These are phyloP conservation scores for Orbilia ellipsospora DNA, from an alignment of 2,329 filamentous ascomycete species.

Conservation along the genomic window DNA sequence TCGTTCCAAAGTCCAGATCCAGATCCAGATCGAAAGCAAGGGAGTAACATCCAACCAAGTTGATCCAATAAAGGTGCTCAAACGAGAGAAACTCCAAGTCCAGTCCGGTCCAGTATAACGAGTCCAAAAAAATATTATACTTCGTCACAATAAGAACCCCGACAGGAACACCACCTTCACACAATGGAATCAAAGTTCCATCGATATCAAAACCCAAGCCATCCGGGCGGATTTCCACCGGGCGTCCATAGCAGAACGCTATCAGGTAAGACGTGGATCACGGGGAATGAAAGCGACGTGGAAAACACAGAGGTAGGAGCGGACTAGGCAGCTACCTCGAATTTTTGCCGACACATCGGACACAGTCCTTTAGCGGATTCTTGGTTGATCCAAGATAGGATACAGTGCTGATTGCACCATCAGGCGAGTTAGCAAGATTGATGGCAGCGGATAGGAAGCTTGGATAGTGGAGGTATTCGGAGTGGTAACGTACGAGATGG, in stretches of 20 bases:
- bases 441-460: too few relatives aligned
- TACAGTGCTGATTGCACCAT: conserved; percentile 77
- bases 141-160: neutral
- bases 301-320: conserved; percentile 47
- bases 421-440: too few relatives aligned
- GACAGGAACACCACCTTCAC: neutral
- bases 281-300: conserved; percentile 35
- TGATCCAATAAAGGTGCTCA: neutral
- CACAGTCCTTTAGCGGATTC: conserved; percentile 93
- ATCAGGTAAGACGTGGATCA: conserved; percentile 27
- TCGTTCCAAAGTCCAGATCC: conserved; percentile 16
- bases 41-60: neutral
- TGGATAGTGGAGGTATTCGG: neutral
- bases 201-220: neutral
- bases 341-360: conserved; percentile 92
- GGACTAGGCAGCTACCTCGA: conserved; percentile 57
- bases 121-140: neutral
- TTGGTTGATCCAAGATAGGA: conserved; percentile 94
- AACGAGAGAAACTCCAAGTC: neutral
- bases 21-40: conserved; percentile 20
- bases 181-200: neutral
- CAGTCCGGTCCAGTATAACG: neutral
- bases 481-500: conserved; percentile 77
- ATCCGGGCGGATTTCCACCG: neutral
- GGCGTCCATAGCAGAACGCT: conserved; percentile 35